phyloP scores from a whole-genome alignment of 108 stramenopile genomes.

The Phaeodactylum tricornutum region DNA sequence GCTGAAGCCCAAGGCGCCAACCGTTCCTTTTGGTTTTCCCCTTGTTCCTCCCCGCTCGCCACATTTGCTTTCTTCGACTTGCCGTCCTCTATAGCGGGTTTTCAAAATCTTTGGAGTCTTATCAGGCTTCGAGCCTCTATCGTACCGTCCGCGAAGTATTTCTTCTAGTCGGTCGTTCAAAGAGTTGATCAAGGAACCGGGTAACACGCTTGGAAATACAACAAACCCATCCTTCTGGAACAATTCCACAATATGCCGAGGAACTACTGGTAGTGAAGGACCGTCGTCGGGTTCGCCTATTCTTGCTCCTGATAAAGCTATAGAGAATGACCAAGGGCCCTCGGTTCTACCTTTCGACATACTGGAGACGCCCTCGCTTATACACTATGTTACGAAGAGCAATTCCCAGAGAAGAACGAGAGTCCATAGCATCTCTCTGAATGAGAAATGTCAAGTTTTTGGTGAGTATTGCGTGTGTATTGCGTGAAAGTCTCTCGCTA shows the following conservation, averaged over 20 bases:
- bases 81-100: conserved; percentile 7
- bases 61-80: neutral
- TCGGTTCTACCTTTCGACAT: too few relatives aligned
- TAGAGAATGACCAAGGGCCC: too few relatives aligned
- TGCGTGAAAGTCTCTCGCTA: too few relatives aligned
- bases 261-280: too few relatives aligned
- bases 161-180: conserved; percentile 51
- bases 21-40: conserved; percentile 7
- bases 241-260: conserved; percentile 11
- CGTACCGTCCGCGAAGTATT: conserved; percentile 56
- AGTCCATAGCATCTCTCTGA: too few relatives aligned
- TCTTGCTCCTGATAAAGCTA: too few relatives aligned
- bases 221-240: conserved; percentile 61
- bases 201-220: conserved; percentile 34
- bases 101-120: conserved; percentile 39
- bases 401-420: too few relatives aligned
- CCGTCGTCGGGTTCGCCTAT: too few relatives aligned
- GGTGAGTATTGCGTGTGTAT: too few relatives aligned
- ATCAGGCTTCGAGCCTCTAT: conserved; percentile 52
- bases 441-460: too few relatives aligned
- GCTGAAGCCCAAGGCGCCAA: conserved; percentile 28
- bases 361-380: too few relatives aligned
- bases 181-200: conserved; percentile 14
- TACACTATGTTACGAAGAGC: too few relatives aligned
- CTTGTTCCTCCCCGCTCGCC: conserved; percentile 1